Evolutionary conservation across 1,284 basidiomycete genomes (phyloP).

Genomic region (Amylostereum chailletii): DNA sequence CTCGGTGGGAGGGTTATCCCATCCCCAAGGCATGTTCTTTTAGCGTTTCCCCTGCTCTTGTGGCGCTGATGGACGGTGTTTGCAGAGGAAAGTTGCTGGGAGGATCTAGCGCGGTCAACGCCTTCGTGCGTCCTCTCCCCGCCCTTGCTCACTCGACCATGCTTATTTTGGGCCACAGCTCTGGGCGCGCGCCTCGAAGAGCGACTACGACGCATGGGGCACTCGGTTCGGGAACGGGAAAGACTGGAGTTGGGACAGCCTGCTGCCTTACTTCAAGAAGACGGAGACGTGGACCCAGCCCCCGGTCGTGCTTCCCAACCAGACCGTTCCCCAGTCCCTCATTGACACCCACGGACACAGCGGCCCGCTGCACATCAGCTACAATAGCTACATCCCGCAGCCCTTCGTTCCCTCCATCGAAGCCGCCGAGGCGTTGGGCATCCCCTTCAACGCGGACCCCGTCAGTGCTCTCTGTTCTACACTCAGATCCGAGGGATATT

Average conservation of each 20-base stretch:
- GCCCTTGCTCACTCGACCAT: no score
- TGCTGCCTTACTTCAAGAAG: constrained; percentile 42
- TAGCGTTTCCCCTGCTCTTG: background rate
- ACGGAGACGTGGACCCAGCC: constrained; percentile 10
- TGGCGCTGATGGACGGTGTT: background rate
- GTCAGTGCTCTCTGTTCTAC: no score
- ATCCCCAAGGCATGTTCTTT: background rate
- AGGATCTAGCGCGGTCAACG: background rate
- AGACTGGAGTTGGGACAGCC: constrained; percentile 50
- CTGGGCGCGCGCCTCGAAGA: constrained; percentile 1
- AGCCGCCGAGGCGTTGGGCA: no score
- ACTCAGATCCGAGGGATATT: no score
- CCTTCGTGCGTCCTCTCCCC: background rate
- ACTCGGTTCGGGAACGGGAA: constrained; percentile 21
- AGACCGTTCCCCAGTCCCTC: background rate
- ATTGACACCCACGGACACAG: constrained; percentile 4
- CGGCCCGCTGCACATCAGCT: constrained; percentile 8
- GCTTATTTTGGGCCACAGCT: no score
- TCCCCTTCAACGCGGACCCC: no score
- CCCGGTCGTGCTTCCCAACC: no score
- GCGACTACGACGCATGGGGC: constrained; percentile 6
- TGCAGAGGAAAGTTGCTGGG: constrained; percentile 1
- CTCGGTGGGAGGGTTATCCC: background rate
- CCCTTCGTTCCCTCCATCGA: no score
- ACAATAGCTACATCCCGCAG: constrained; percentile 5